Percentiles rank a stretch among this genome's conserved stretches.
Conservation (phyloP, 805 yeast species). For the Schizosaccharomyces osmophilus region DNA sequence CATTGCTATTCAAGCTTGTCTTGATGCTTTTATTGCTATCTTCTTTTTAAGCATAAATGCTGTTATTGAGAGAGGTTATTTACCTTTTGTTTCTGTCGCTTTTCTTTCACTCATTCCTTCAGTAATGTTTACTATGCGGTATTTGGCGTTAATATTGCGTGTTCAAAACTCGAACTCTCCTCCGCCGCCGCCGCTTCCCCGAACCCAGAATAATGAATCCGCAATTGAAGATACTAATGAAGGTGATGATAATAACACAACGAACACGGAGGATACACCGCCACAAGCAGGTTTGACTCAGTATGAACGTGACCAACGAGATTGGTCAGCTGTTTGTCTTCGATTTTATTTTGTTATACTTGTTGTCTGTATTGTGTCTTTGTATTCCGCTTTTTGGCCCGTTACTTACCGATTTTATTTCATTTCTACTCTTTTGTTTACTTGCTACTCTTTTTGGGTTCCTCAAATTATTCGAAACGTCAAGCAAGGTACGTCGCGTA, state of each 20-base stretch:
- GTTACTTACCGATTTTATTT: constrained; percentile 25
- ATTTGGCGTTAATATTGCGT: constrained; percentile 7
- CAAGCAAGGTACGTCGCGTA: constrained; percentile 38
- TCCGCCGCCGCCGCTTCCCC: constrained; percentile 8
- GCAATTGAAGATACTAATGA: no score
- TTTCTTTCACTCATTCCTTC: constrained; percentile 46
- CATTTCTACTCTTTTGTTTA: constrained; percentile 30
- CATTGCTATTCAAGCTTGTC: constrained; percentile 33
- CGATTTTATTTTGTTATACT: constrained; percentile 30
- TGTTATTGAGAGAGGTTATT: constrained; percentile 29
- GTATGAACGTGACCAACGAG: neutral
- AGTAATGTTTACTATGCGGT: constrained; percentile 38
- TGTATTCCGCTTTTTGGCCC: constrained; percentile 42
- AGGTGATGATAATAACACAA: neutral
- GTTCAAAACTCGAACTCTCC: constrained; percentile 9
- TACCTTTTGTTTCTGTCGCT: constrained; percentile 46
- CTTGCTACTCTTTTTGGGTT: constrained; percentile 54
- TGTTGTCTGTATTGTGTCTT: constrained; percentile 29
- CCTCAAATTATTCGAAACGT: constrained; percentile 72
- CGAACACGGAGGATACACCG: constrained; percentile 5
- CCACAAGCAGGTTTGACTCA: constrained; percentile 8
- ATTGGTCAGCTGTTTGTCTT: constrained; percentile 20
- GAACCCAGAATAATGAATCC: neutral
- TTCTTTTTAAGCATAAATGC: constrained; percentile 35
- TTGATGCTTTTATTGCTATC: constrained; percentile 48